These are phyloP conservation scores for Pezicula rhizophila DNA, from an alignment of 2,329 filamentous ascomycete species.

Conservation along the genomic window DNA sequence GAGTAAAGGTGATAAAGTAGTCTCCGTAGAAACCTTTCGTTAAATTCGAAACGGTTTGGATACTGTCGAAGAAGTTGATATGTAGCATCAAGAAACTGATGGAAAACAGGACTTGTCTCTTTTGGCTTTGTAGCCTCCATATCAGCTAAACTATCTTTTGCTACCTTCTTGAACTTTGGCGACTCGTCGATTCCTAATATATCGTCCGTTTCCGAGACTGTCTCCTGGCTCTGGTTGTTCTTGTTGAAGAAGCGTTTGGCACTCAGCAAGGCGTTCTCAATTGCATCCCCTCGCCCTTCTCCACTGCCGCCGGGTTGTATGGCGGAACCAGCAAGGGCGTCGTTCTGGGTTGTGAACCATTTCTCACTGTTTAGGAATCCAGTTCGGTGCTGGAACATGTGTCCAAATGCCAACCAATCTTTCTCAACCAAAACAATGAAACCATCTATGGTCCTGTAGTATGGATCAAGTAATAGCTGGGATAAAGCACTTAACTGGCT, in stretches of 20 bases:
- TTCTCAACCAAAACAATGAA: constrained; percentile 95
- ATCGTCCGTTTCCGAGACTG: constrained; percentile 50
- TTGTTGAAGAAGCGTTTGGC: constrained; percentile 89
- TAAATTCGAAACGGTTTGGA: constrained; percentile 89
- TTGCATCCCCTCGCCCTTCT: constrained; percentile 54
- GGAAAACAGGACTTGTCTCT: constrained; percentile 92
- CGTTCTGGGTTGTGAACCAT: constrained; percentile 86
- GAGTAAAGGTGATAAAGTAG: constrained; percentile 92
- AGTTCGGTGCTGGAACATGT: constrained; percentile 93
- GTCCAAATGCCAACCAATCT: constrained; percentile 95
- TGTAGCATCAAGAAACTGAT: constrained; percentile 92
- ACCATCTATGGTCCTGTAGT: constrained; percentile 87
- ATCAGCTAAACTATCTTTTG: constrained; percentile 37
- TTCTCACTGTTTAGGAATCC: constrained; percentile 86
- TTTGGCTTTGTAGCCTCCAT: constrained; percentile 73
- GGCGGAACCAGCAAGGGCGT: constrained; percentile 60
- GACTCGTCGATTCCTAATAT: constrained; percentile 21
- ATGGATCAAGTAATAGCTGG: constrained; percentile 91
- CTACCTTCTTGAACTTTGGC: constrained; percentile 30
- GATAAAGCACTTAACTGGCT: constrained; percentile 88
- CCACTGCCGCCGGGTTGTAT: constrained; percentile 54
- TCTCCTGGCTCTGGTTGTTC: constrained; percentile 60
- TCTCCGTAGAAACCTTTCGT: constrained; percentile 84
- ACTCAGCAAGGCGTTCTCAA: constrained; percentile 79
- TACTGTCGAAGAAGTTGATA: constrained; percentile 85